phyloP scores from a whole-genome alignment of 306 rosid species.

The Glycine soja region DNA sequence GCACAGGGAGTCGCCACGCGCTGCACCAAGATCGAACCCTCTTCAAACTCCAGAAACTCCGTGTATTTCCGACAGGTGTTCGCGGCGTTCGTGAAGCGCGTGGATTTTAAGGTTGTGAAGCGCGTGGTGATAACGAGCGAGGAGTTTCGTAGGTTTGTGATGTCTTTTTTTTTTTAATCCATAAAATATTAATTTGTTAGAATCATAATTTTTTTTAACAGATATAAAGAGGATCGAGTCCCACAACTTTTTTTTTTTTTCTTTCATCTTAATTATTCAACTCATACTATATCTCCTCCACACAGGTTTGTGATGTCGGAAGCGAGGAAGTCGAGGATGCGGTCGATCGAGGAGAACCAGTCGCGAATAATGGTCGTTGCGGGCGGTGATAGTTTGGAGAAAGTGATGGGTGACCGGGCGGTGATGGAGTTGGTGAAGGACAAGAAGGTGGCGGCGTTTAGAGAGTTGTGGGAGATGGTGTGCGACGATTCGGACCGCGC shows the following conservation, averaged over 20 bases:
- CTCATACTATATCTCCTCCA: no score
- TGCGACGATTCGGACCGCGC: constrained; percentile 43
- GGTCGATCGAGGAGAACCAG: constrained; percentile 40
- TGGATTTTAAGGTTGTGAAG: constrained; percentile 41
- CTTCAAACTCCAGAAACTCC: neutral
- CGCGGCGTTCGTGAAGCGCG: constrained; percentile 32
- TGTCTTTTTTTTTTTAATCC: neutral
- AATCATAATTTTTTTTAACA: no score
- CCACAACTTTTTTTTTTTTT: no score
- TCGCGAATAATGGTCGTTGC: constrained; percentile 31
- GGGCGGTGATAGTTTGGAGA: constrained; percentile 22
- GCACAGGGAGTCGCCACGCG: constrained; percentile 32
- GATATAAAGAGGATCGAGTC: no score
- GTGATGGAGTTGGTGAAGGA: constrained; percentile 51
- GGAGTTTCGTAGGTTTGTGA: constrained; percentile 36
- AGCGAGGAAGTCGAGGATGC: constrained; percentile 43
- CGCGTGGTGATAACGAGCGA: constrained; percentile 43
- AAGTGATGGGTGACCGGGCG: constrained; percentile 29
- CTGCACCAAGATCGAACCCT: constrained; percentile 37
- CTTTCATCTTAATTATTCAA: no score
- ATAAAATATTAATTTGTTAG: no score
- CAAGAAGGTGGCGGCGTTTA: constrained; percentile 16
- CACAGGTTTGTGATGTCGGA: neutral
- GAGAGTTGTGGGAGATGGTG: constrained; percentile 49
- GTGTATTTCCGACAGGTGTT: constrained; percentile 37